A percentile compares a stretch with the other conserved stretches of the same genome.
These are phyloP conservation scores for Leccinellum albellum DNA, from an alignment of 768 basidiomycete species.

Conservation along the genomic window DNA sequence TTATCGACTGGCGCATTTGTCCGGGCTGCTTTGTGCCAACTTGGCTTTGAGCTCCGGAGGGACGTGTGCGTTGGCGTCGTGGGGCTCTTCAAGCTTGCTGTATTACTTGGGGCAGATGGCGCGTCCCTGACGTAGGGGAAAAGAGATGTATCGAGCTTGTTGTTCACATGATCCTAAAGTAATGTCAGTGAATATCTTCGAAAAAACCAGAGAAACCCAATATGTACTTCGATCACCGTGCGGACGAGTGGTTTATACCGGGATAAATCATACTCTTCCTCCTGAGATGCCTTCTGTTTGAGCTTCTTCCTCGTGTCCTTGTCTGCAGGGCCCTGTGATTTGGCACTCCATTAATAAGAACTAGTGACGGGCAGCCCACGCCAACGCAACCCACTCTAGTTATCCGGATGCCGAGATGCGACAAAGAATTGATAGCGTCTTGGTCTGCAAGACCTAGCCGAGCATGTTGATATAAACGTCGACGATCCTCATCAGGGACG, in stretches of 20 bases:
- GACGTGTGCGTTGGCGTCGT: constrained; percentile 58
- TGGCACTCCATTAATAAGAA: not conserved
- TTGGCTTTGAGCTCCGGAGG: constrained; percentile 83
- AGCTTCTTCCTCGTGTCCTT: constrained; percentile 77
- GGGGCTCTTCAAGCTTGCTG: constrained; percentile 42
- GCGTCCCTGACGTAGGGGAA: constrained; percentile 92
- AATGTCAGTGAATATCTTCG: not conserved
- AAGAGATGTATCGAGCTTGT: constrained; percentile 67
- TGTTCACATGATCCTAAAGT: constrained; percentile 73
- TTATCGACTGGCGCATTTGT: constrained; percentile 48
- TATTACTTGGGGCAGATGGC: constrained; percentile 48
- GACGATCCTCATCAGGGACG: constrained; percentile 96
- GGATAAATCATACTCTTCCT: constrained; percentile 97
- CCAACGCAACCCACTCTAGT: constrained; percentile 55
- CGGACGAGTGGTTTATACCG: constrained; percentile 84
- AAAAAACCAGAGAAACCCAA: not conserved
- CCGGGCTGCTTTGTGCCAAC: constrained; percentile 79
- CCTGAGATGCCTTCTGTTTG: constrained; percentile 67
- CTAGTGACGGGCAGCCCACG: not conserved
- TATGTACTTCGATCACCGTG: constrained; percentile 74
- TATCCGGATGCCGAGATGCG: constrained; percentile 78
- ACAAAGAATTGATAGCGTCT: constrained; percentile 87
- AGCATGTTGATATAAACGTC: constrained; percentile 93
- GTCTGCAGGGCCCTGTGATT: constrained; percentile 61
- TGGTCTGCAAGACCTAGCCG: constrained; percentile 83